Evolutionary conservation across 345 rosid species (phyloP).

Genomic region (Leavenworthia alabamica): DNA sequence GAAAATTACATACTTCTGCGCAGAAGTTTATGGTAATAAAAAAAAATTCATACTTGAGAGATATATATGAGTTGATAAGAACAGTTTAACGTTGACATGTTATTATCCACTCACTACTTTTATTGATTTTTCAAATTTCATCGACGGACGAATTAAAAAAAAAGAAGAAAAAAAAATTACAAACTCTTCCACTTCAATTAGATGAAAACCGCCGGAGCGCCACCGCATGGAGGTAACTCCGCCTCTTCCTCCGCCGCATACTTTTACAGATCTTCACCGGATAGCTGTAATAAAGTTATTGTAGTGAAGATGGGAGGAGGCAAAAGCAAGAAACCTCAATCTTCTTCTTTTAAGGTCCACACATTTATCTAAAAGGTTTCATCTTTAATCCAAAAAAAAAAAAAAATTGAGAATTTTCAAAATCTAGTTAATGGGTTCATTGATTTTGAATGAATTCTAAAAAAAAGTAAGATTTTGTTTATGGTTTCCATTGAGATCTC

Average conservation of each 20-base stretch:
- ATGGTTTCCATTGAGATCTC: not conserved
- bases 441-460: not conserved
- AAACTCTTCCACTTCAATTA: too few relatives aligned
- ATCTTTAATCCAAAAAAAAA: not conserved
- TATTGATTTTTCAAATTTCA: constrained; percentile 16
- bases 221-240: constrained; percentile 23
- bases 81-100: constrained; percentile 2
- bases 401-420: not conserved
- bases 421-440: not conserved
- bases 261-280: constrained; percentile 15
- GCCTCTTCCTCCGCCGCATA: not conserved
- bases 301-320: constrained; percentile 42
- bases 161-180: too few relatives aligned
- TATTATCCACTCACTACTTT: constrained; percentile 28
- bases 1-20: too few relatives aligned
- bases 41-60: too few relatives aligned
- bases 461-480: not conserved
- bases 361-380: constrained; percentile 14
- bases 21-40: too few relatives aligned
- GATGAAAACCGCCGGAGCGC: constrained; percentile 34
- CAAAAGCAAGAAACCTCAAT: constrained; percentile 40
- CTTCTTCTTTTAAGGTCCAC: constrained; percentile 40
- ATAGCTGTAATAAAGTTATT: constrained; percentile 26
- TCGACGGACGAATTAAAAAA: not conserved
- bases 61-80: not conserved